These are phyloP conservation scores for Pachysolen tannophilus DNA, from an alignment of 805 yeast genomes.

Conservation along the genomic window DNA sequence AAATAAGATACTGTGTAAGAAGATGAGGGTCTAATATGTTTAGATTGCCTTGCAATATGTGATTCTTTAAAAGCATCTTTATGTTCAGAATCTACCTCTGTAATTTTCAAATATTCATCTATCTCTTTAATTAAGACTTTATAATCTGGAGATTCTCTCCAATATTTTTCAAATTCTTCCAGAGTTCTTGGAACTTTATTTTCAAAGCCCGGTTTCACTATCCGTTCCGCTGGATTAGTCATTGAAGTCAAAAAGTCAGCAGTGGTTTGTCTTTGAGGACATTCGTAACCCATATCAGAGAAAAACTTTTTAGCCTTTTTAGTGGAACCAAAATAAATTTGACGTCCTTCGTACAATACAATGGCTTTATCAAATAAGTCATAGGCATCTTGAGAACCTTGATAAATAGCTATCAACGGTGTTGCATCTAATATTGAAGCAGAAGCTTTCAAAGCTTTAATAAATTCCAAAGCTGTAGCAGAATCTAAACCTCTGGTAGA, in stretches of 20 bases:
- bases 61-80: slow-evolving; percentile 17
- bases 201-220: slow-evolving; percentile 23
- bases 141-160: slow-evolving; percentile 26
- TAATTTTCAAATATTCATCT: slow-evolving; percentile 19
- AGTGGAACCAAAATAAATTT: slow-evolving; percentile 44
- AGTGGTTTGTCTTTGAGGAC: slow-evolving; percentile 51
- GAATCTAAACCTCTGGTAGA: slow-evolving; percentile 63
- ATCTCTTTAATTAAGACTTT: slow-evolving; percentile 23
- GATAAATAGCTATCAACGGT: slow-evolving; percentile 55
- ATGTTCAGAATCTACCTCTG: slow-evolving; percentile 10
- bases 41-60: slow-evolving; percentile 46
- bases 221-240: slow-evolving; percentile 27
- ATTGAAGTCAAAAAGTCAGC: slow-evolving; percentile 51
- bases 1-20: slow-evolving; percentile 44
- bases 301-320: slow-evolving; percentile 40
- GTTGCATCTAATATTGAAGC: slow-evolving; percentile 41
- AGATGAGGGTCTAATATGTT: slow-evolving; percentile 35
- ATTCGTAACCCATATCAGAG: slow-evolving; percentile 44
- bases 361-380: slow-evolving; percentile 46
- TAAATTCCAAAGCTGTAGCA: slow-evolving; percentile 52
- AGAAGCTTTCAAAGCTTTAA: slow-evolving; percentile 43
- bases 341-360: slow-evolving; percentile 48
- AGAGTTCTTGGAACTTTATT: slow-evolving; percentile 27
- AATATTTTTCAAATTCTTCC: slow-evolving; percentile 29
- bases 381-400: slow-evolving; percentile 48